phyloP scores from a whole-genome alignment of 495 filamentous ascomycete species.

The Lasiosphaeria miniovina region DNA sequence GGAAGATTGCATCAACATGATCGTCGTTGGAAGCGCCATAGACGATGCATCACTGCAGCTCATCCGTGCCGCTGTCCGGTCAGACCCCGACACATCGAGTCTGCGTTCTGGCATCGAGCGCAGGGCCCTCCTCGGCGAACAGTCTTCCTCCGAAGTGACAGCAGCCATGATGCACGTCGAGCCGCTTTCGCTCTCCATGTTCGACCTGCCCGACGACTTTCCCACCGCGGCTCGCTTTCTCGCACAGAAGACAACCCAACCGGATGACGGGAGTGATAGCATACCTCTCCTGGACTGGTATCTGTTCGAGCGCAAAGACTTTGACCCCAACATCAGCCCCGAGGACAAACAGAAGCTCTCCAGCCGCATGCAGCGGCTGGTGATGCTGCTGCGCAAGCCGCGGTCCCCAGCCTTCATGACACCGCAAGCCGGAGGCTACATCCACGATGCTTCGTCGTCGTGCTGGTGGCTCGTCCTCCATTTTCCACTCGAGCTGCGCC shows the following conservation, averaged over 20 bases:
- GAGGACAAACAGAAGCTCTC: constrained; percentile 3
- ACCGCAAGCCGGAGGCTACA: constrained; percentile 9
- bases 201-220: constrained; percentile 1
- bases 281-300: neutral
- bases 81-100: constrained; percentile 2
- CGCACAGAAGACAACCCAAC: neutral
- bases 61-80: constrained; percentile 12
- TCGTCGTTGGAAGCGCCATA: constrained; percentile 13
- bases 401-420: constrained; percentile 8
- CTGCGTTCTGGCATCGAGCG: constrained; percentile 11
- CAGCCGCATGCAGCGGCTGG: constrained; percentile 13
- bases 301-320: constrained; percentile 15
- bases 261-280: neutral
- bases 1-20: constrained; percentile 10
- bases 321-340: constrained; percentile 8
- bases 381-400: constrained; percentile 9
- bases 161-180: neutral
- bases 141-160: neutral
- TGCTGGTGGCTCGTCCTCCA: constrained; percentile 15
- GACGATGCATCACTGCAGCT: constrained; percentile 11
- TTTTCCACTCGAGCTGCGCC: constrained; percentile 2
- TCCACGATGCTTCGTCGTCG: constrained; percentile 3
- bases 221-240: constrained; percentile 3
- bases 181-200: constrained; percentile 5
- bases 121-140: constrained; percentile 4